Evolutionary conservation across 1,139 yeast genomes (phyloP).

Genomic region (Yamadazyma epiphylla): DNA sequence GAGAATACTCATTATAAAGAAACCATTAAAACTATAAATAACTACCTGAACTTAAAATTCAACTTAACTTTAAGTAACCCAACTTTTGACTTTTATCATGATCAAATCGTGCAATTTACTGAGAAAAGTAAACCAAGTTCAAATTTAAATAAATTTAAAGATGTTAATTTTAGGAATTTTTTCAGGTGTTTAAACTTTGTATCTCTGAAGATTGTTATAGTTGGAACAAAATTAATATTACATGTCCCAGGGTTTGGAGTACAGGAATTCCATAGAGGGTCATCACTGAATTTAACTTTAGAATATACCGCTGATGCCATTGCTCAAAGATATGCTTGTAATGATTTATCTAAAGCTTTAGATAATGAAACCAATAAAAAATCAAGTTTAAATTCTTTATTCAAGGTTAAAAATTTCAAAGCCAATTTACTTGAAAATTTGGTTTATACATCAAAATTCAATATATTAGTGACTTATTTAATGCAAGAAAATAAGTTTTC

Average conservation of each 20-base stretch:
- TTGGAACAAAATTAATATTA: constrained; percentile 26
- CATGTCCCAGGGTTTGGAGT: constrained; percentile 30
- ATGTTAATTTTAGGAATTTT: constrained; percentile 9
- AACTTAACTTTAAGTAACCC: constrained; percentile 28
- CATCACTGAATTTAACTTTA: constrained; percentile 26
- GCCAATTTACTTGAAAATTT: constrained; percentile 31
- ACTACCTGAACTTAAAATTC: constrained; percentile 16
- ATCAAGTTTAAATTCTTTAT: constrained; percentile 15
- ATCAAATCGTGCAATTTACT: constrained; percentile 20
- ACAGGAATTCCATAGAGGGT: constrained; percentile 24
- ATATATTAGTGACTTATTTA: constrained; percentile 25
- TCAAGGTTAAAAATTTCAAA: constrained; percentile 31
- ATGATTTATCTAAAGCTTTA: constrained; percentile 13
- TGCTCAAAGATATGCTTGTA: constrained; percentile 25
- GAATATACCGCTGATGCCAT: constrained; percentile 22
- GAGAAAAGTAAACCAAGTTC: constrained; percentile 2
- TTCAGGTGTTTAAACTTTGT: constrained; percentile 14
- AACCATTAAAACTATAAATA: constrained; percentile 3
- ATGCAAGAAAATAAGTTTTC: constrained; percentile 18
- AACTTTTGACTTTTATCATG: constrained; percentile 34
- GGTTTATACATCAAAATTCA: constrained; percentile 25
- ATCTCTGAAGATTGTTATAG: constrained; percentile 25
- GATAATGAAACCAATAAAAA: constrained; percentile 4
- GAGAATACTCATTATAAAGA: constrained; percentile 11
- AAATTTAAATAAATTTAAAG: constrained; percentile 1